These are phyloP conservation scores for Malassezia dermatis DNA, from an alignment of 1,284 basidiomycete species.

Conservation along the genomic window DNA sequence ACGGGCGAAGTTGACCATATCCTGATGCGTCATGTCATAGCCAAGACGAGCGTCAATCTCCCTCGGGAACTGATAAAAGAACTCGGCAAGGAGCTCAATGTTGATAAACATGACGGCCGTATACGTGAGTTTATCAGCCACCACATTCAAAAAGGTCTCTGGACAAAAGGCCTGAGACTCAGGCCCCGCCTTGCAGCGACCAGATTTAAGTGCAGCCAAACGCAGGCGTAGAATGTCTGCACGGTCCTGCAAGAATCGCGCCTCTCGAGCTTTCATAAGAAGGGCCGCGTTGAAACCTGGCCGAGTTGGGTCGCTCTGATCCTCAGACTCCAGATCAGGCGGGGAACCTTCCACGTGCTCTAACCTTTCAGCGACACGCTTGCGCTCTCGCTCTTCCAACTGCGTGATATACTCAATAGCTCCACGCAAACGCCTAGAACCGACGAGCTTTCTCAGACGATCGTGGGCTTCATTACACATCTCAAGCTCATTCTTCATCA, in stretches of 20 bases:
- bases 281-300: slow-evolving; percentile 65
- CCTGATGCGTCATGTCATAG: slow-evolving; percentile 75
- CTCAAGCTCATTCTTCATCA: slow-evolving; percentile 71
- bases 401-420: slow-evolving; percentile 72
- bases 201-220: slow-evolving; percentile 69
- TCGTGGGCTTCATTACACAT: slow-evolving; percentile 77
- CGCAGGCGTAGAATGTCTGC: slow-evolving; percentile 73
- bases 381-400: slow-evolving; percentile 69
- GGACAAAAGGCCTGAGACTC: slow-evolving; percentile 82
- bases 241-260: slow-evolving; percentile 73
- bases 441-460: slow-evolving; percentile 74
- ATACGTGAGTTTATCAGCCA: slow-evolving; percentile 91
- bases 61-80: slow-evolving; percentile 97
- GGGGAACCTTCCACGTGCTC: neutral
- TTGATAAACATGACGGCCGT: slow-evolving; percentile 96
- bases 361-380: slow-evolving; percentile 52
- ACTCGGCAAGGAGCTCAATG: slow-evolving; percentile 80
- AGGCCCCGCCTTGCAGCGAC: slow-evolving; percentile 74
- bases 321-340: slow-evolving; percentile 16
- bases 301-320: slow-evolving; percentile 51
- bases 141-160: slow-evolving; percentile 88
- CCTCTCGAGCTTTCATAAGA: slow-evolving; percentile 65
- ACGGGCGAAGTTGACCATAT: slow-evolving; percentile 77
- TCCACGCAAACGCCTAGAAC: slow-evolving; percentile 65
- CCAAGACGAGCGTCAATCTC: slow-evolving; percentile 91